phyloP scores from a whole-genome alignment of 352 stramenopile genomes.

The Phytophthora brassicae region DNA sequence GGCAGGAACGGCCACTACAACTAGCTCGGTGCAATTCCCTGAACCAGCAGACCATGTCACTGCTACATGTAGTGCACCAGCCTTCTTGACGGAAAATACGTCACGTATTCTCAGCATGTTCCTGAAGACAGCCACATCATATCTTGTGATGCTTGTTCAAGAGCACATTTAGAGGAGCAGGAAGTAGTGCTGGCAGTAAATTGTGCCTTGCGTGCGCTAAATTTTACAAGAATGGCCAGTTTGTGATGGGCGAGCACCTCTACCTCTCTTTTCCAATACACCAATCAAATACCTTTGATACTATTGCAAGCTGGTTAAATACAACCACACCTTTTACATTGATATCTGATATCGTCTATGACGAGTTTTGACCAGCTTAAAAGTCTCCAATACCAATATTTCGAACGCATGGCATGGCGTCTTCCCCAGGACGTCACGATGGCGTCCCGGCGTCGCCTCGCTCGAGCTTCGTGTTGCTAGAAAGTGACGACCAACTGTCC shows the following conservation, averaged over 20 bases:
- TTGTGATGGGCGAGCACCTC: too few species aligned
- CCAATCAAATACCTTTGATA: too few species aligned
- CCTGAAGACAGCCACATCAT: constrained; percentile 37
- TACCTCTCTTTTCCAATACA: too few species aligned
- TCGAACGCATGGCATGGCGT: constrained; percentile 9
- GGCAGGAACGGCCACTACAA: background rate
- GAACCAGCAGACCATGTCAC: background rate
- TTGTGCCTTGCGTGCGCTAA: too few species aligned
- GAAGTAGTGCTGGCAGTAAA: constrained; percentile 2
- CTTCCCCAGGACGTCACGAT: constrained; percentile 9
- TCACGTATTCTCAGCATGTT: constrained; percentile 37
- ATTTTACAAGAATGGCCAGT: constrained; percentile 4
- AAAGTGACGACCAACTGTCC: constrained; percentile 39
- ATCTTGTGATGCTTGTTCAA: constrained; percentile 34
- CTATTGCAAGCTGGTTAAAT: too few species aligned
- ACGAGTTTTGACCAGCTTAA: constrained; percentile 19
- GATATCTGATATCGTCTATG: background rate
- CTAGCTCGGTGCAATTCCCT: too few species aligned
- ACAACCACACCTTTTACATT: background rate
- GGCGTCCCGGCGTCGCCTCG: constrained; percentile 36
- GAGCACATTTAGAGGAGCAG: constrained; percentile 24
- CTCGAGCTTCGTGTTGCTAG: constrained; percentile 67
- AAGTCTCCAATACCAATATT: constrained; percentile 7
- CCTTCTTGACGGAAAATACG: constrained; percentile 25
- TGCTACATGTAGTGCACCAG: background rate